These are phyloP conservation scores for Leccinum pachyderme DNA, from an alignment of 1,284 basidiomycete species.

Conservation along the genomic window DNA sequence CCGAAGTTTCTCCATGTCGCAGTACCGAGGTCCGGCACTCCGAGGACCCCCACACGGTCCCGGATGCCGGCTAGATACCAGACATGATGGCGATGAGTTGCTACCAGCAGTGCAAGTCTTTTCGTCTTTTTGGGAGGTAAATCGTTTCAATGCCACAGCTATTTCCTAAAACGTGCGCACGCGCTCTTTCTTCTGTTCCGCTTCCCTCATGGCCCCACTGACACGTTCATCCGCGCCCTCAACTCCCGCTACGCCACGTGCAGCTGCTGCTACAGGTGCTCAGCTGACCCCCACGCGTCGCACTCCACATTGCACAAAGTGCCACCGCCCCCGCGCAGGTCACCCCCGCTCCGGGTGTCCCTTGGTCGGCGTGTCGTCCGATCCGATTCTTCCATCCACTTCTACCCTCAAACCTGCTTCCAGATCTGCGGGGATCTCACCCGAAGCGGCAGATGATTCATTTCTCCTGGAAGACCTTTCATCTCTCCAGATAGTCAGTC, in stretches of 20 bases:
- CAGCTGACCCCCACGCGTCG: slow-evolving; percentile 36
- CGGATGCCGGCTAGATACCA: not conserved
- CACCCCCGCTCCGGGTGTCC: slow-evolving; percentile 61
- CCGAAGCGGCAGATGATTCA: slow-evolving; percentile 11
- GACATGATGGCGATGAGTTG: not conserved
- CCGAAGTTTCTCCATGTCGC: not conserved
- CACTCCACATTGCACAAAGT: slow-evolving; percentile 49
- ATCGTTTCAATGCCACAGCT: not conserved
- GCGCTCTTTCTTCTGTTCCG: not conserved
- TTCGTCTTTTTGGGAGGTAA: not conserved
- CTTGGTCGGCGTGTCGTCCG: slow-evolving; percentile 26
- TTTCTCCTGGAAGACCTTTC: slow-evolving; percentile 29
- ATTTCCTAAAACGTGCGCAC: not conserved
- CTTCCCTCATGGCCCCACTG: slow-evolving; percentile 23
- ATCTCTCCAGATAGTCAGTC: slow-evolving; percentile 31
- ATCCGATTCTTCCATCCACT: slow-evolving; percentile 23
- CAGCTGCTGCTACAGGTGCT: slow-evolving; percentile 6
- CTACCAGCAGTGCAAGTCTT: not conserved
- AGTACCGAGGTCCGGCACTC: not conserved
- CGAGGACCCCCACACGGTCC: not conserved
- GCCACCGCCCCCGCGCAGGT: slow-evolving; percentile 49
- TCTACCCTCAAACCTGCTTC: slow-evolving; percentile 6
- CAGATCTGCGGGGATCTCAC: not conserved
- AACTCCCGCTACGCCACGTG: slow-evolving; percentile 24
- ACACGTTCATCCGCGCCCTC: slow-evolving; percentile 32